Evolutionary conservation across 83 land plant species (phyloP), one percentile per base, ranked within the genome.

Genomic region (Isoetes engelmannii): DNA sequence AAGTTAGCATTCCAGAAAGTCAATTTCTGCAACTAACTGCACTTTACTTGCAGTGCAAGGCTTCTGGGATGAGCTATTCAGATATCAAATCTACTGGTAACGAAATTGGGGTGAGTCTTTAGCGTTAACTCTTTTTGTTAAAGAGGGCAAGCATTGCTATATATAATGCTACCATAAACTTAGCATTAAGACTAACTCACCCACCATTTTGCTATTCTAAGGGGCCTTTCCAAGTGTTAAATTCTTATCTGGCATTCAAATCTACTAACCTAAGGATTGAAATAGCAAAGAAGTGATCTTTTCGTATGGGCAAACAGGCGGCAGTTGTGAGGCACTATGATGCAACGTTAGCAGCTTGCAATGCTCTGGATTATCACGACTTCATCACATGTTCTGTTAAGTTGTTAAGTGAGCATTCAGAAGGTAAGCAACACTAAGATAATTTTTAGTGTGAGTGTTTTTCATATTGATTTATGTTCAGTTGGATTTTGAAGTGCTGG

Each of bases 331-430:
- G 77, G 55, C 81, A 90, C 69, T 93, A 93, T 68, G 77, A 81
- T 76, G 84, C 78, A 58, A 90, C 81, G 8, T 82, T 93, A 67
- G 81, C 61, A 61, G 73, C 98, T 44, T 93, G 98, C 68, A 86
- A 93, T 84, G 96, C 98, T 66, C 78, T 93, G 60, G 98, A 93
- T 68, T 93, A 93, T 70, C 92, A 89, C 72, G 98, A 93, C 70
- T 80, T 93, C 44, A 87, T 93, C 67, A 81, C 70, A 73, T 87
- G 61, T 69, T 80, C 96, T 6, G 85, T 90, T 56, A 80, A 66
- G 58, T 76, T 93, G 61, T 87, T 93, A 4, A 76, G 53, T 61
- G 77, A 86, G 48, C 81, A 84, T 75, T 77, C 84, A 47, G 86
- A 90, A 84, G 98, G 98, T 90, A 73, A 20, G 20, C 64, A 15